Conservation (phyloP, 352 stramenopile genomes). For the Achlya hypogyna region DNA sequence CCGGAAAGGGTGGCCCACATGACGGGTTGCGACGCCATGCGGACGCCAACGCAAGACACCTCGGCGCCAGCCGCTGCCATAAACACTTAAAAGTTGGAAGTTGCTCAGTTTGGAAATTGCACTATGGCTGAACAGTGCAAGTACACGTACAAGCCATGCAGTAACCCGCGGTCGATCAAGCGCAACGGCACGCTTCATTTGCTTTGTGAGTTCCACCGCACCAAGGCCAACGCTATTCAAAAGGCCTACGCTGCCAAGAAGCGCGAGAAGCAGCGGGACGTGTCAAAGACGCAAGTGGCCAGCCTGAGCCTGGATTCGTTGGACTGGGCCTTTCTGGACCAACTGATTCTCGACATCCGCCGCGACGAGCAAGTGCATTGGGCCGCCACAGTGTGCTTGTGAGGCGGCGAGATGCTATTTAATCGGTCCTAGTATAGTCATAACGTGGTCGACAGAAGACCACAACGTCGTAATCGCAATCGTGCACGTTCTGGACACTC, state of each 20-base stretch:
- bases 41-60: no score
- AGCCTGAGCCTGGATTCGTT: not conserved
- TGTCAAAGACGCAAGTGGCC: not conserved
- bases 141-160: slow-evolving; percentile 22
- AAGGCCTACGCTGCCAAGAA: not conserved
- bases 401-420: not conserved
- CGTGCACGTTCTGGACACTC: not conserved
- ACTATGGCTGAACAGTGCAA: no score
- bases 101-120: no score
- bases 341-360: not conserved
- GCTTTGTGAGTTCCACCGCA: slow-evolving; percentile 24
- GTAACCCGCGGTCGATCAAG: slow-evolving; percentile 20
- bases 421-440: not conserved
- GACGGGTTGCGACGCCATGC: no score
- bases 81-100: no score
- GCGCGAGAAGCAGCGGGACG: not conserved
- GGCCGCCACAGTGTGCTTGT: not conserved
- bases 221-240: slow-evolving; percentile 23
- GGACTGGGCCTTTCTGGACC: not conserved
- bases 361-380: not conserved
- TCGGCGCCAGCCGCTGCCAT: no score
- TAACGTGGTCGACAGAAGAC: not conserved
- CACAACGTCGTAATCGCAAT: not conserved
- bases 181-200: slow-evolving; percentile 21
- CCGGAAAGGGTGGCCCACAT: no score